These are phyloP conservation scores for Phytophthora boehmeriae DNA, from an alignment of 352 stramenopile genomes.

Conservation along the genomic window DNA sequence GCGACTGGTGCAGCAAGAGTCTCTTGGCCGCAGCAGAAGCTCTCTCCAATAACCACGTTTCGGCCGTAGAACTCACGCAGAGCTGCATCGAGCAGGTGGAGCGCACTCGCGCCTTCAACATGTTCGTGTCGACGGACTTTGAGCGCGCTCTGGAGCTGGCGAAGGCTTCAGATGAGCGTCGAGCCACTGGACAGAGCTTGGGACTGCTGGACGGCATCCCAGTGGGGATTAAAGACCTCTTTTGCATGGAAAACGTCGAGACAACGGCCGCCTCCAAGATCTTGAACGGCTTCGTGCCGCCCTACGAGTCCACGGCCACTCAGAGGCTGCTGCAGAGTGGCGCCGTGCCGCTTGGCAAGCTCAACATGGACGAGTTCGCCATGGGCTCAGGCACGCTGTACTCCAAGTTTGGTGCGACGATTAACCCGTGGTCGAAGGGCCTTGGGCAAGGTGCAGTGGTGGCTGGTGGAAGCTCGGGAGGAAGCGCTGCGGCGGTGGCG, in stretches of 20 bases:
- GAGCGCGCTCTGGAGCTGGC: slow-evolving; percentile 74
- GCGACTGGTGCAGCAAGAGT: slow-evolving; percentile 68
- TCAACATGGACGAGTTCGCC: slow-evolving; percentile 99
- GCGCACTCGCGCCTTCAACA: slow-evolving; percentile 70
- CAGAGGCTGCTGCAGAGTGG: slow-evolving; percentile 87
- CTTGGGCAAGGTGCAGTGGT: slow-evolving; percentile 63
- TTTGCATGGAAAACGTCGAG: slow-evolving; percentile 89
- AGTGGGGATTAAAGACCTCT: slow-evolving; percentile 96
- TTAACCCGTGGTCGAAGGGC: slow-evolving; percentile 89
- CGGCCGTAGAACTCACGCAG: slow-evolving; percentile 66
- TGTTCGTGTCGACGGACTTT: slow-evolving; percentile 82
- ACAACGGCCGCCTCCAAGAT: slow-evolving; percentile 92
- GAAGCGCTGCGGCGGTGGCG: slow-evolving; percentile 93
- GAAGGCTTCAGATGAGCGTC: slow-evolving; percentile 77
- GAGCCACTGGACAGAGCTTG: slow-evolving; percentile 39
- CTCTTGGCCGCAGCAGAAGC: slow-evolving; percentile 60
- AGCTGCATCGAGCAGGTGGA: slow-evolving; percentile 81
- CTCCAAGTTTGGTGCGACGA: slow-evolving; percentile 82
- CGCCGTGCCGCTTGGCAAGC: slow-evolving; percentile 94
- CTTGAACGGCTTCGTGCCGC: slow-evolving; percentile 88
- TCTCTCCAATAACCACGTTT: slow-evolving; percentile 51
- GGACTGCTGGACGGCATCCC: slow-evolving; percentile 95
- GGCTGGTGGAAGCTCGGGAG: slow-evolving; percentile 94
- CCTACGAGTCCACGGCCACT: slow-evolving; percentile 90
- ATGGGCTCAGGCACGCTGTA: slow-evolving; percentile 97